Evolutionary conservation across 2,329 filamentous ascomycete genomes (phyloP).

Genomic region (Aspergillus candidus): DNA sequence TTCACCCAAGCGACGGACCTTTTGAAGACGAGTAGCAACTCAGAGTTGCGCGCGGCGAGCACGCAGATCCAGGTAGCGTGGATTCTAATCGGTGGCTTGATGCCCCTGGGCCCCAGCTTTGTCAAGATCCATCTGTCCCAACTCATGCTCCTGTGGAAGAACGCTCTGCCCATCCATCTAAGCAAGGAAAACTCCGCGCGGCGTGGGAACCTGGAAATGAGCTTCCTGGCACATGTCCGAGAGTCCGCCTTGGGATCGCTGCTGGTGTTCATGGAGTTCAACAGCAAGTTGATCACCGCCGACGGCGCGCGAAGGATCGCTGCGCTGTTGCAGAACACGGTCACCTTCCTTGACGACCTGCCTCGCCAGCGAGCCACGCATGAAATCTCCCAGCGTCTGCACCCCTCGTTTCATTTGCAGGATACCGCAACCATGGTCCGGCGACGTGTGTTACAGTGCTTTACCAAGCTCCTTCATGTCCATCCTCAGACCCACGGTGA

Average conservation of each 20-base stretch:
- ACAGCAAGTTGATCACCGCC: constrained; percentile 81
- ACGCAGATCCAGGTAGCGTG: constrained; percentile 97
- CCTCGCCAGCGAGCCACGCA: constrained; percentile 79
- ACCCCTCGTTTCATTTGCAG: constrained; percentile 77
- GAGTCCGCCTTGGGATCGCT: constrained; percentile 92
- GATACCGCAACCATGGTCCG: constrained; percentile 93
- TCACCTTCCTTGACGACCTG: constrained; percentile 77
- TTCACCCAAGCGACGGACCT: constrained; percentile 86
- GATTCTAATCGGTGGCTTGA: constrained; percentile 92
- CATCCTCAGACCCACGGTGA: constrained; percentile 82
- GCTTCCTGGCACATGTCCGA: constrained; percentile 87
- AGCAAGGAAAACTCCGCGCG: constrained; percentile 84
- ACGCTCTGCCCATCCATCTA: constrained; percentile 89
- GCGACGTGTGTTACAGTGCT: constrained; percentile 87
- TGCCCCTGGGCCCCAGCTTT: constrained; percentile 95
- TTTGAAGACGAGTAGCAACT: constrained; percentile 85
- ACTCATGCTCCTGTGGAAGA: constrained; percentile 91
- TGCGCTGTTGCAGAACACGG: constrained; percentile 91
- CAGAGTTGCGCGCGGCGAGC: constrained; percentile 81
- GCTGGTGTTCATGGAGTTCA: constrained; percentile 86
- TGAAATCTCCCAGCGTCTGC: constrained; percentile 76
- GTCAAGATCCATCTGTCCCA: constrained; percentile 98
- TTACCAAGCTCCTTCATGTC: constrained; percentile 81
- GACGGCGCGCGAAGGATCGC: constrained; percentile 92
- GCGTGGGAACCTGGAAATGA: constrained; percentile 78